phyloP scores from a whole-genome alignment of 2,329 filamentous ascomycete genomes.

The Claviceps pusilla region DNA sequence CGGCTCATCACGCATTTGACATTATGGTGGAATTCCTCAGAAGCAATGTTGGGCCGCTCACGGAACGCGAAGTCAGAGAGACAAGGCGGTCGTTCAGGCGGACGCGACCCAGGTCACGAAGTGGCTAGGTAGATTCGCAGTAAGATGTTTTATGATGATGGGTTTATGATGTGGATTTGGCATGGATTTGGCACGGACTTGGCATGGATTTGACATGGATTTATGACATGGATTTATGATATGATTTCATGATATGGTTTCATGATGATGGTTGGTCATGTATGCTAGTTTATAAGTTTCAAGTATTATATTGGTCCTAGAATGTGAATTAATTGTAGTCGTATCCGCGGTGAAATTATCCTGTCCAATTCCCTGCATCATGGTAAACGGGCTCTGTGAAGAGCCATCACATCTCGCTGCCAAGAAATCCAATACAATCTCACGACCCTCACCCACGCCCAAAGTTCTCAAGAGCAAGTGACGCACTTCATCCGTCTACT shows the following conservation, averaged over 20 bases:
- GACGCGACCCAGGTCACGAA: neutral
- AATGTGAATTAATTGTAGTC: too few relatives aligned
- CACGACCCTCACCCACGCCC: too few relatives aligned
- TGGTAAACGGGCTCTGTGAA: too few relatives aligned
- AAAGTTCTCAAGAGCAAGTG: too few relatives aligned
- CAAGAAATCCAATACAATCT: too few relatives aligned
- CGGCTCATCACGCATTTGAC: constrained; percentile 17
- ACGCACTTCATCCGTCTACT: too few relatives aligned
- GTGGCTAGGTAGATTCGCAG: neutral
- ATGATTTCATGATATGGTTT: neutral
- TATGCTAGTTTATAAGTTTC: neutral
- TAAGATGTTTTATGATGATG: neutral
- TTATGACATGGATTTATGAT: too few relatives aligned
- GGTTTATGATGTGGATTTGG: neutral
- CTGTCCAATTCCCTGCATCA: too few relatives aligned
- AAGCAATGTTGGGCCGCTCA: neutral
- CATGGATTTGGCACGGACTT: too few relatives aligned
- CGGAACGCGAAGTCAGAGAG: neutral
- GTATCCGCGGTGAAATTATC: too few relatives aligned
- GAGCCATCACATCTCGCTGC: too few relatives aligned
- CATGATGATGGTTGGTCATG: neutral
- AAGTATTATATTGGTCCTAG: too few relatives aligned
- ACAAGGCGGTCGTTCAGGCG: neutral
- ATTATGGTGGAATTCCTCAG: constrained; percentile 22
- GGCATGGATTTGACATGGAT: neutral